phyloP scores from a whole-genome alignment of 208 protist species.

The Leishmania arabica region DNA sequence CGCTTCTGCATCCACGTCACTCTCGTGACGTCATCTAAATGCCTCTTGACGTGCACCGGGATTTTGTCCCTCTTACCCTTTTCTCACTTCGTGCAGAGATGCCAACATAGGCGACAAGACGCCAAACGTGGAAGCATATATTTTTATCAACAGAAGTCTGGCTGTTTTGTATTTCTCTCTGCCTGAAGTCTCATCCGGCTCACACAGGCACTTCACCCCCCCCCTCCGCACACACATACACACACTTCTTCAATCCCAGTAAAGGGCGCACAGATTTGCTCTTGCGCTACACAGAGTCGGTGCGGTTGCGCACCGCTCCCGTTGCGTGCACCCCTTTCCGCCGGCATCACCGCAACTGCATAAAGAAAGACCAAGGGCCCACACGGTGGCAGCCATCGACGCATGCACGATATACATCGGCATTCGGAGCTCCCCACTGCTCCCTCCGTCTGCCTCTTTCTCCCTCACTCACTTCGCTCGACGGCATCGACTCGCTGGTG shows the following conservation, averaged over 20 bases:
- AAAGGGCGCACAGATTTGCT: background rate
- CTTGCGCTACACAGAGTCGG: background rate
- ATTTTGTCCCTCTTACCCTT: background rate
- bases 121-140: background rate
- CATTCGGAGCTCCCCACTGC: background rate
- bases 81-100: background rate
- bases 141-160: background rate
- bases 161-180: background rate
- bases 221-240: too few relatives aligned
- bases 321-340: background rate
- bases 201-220: background rate
- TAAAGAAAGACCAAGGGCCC: background rate
- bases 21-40: background rate
- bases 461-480: background rate
- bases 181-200: background rate
- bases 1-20: background rate
- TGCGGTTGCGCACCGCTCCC: background rate
- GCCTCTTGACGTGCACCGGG: background rate
- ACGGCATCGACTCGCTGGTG: background rate
- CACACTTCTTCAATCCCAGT: background rate
- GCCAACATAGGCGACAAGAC: background rate
- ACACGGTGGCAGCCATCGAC: background rate
- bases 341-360: background rate
- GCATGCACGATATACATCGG: background rate
- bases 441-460: background rate